Conservation (phyloP, 2,329 filamentous ascomycete genomes). For the Verticillium longisporum region DNA sequence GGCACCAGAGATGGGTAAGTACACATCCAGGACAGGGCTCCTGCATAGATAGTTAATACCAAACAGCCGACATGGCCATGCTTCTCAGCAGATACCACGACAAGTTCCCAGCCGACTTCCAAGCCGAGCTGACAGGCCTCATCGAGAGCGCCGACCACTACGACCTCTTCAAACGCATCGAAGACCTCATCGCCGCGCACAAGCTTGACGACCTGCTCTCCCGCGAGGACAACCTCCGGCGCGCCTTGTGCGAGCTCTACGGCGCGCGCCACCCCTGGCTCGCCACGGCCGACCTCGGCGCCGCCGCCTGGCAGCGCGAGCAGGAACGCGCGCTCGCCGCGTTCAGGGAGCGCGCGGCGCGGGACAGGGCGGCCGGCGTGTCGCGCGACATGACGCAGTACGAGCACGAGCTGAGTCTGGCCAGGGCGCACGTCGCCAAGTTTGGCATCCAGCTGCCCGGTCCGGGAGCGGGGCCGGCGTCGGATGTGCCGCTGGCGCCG, state of each 20-base stretch:
- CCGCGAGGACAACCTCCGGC: constrained; percentile 1
- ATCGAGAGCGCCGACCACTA: constrained; percentile 2
- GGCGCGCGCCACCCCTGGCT: constrained; percentile 7
- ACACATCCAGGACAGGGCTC: accelerated
- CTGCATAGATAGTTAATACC: background rate
- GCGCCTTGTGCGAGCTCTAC: constrained; percentile 5
- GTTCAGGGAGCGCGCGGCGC: constrained; percentile 1
- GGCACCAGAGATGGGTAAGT: constrained; percentile 6
- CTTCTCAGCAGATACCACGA: constrained; percentile 2
- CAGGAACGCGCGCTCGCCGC: background rate
- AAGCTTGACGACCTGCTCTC: constrained; percentile 4
- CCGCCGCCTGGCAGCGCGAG: background rate
- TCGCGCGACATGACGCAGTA: background rate
- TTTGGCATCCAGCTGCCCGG: background rate
- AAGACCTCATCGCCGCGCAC: constrained; percentile 5
- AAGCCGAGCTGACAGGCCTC: background rate
- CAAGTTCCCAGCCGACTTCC: constrained; percentile 6
- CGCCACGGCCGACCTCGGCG: constrained; percentile 6
- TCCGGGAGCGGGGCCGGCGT: background rate
- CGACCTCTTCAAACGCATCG: constrained; percentile 7
- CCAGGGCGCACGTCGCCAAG: background rate
- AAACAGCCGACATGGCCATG: constrained; percentile 4
- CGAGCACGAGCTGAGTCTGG: background rate
- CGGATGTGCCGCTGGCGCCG: constrained; percentile 5
- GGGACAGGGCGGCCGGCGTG: background rate